Conservation (phyloP, 768 basidiomycete genomes). For the Tephrocybe rancida region DNA sequence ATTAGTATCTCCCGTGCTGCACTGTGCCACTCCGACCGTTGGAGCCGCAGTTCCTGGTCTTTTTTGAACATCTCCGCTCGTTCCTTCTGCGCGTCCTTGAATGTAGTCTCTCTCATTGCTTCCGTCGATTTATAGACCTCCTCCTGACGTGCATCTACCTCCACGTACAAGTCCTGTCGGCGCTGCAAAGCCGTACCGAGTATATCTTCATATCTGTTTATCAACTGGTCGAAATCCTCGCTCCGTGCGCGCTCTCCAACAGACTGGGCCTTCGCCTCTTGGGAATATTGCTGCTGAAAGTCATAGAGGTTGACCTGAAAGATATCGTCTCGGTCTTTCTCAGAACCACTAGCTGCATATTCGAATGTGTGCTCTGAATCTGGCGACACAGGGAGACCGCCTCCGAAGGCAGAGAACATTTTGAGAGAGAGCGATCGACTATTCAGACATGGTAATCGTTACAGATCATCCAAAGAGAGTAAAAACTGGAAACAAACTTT, state of each 20-base stretch:
- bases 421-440: not conserved
- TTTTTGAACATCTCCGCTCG: not conserved
- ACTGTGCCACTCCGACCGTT: slow-evolving; percentile 3
- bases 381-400: not conserved
- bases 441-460: not conserved
- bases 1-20: not conserved
- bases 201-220: not conserved
- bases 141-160: not conserved
- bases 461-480: too few species aligned
- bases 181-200: not conserved
- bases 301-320: not conserved
- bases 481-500: too few species aligned
- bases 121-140: slow-evolving; percentile 1
- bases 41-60: not conserved
- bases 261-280: slow-evolving; percentile 2
- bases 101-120: not conserved
- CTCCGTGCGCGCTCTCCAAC: not conserved
- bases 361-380: not conserved
- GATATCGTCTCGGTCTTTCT: not conserved
- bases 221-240: not conserved
- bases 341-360: slow-evolving; percentile 1
- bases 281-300: not conserved
- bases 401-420: not conserved
- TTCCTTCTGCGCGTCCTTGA: not conserved
- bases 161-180: not conserved